Conservation (phyloP, 139 green algal genomes). For the Axilococcus clingmanii region DNA sequence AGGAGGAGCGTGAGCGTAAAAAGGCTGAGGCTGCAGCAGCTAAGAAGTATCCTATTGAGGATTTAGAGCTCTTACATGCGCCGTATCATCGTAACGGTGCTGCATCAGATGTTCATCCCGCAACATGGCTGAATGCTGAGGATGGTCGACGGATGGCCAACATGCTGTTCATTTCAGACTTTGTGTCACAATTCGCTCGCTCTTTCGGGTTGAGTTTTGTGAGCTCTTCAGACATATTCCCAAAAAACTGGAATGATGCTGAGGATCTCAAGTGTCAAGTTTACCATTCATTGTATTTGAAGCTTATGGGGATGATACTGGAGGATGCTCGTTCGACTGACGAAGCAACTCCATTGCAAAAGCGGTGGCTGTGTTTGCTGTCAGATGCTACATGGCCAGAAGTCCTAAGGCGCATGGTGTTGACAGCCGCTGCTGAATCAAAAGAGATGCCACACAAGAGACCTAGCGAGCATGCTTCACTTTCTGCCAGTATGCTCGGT, state of each 20-base stretch:
- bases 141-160: constrained; percentile 14
- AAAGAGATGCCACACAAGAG: no score
- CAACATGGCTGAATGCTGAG: constrained; percentile 8
- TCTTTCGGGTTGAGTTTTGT: neutral
- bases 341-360: neutral
- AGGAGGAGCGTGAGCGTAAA: constrained; percentile 8
- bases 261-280: neutral
- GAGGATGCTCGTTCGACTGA: neutral
- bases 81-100: constrained; percentile 19
- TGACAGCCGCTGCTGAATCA: constrained; percentile 11
- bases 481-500: constrained; percentile 22
- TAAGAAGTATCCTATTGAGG: constrained; percentile 31
- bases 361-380: constrained; percentile 6
- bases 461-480: constrained; percentile 2
- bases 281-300: neutral
- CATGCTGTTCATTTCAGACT: constrained; percentile 35
- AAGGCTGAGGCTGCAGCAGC: neutral
- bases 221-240: no score
- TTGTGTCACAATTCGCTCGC: constrained; percentile 27
- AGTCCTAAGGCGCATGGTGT: constrained; percentile 39
- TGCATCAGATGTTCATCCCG: constrained; percentile 7
- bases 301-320: neutral
- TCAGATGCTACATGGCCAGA: constrained; percentile 41
- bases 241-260: neutral
- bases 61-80: constrained; percentile 31